These are phyloP conservation scores for Lactuca saligna DNA, from an alignment of 129 eudicot genomes.

Conservation along the genomic window DNA sequence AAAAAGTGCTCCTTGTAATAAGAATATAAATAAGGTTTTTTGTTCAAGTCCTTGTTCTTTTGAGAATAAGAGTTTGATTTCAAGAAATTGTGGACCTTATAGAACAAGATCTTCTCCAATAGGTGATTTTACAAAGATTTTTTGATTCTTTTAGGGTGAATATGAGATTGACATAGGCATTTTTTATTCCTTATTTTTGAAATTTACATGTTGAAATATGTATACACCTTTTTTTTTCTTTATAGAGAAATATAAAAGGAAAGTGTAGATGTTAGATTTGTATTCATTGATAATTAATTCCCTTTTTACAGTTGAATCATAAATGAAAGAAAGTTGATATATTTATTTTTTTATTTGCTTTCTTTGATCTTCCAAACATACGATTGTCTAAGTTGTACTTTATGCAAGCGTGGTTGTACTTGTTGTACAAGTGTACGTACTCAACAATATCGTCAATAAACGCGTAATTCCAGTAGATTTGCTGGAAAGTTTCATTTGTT, in stretches of 20 bases:
- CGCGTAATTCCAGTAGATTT: constrained; percentile 11
- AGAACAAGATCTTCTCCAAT: constrained; percentile 43
- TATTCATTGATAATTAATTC: constrained; percentile 31
- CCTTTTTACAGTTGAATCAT: constrained; percentile 33
- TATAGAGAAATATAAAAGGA: constrained; percentile 14
- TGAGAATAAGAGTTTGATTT: constrained; percentile 22
- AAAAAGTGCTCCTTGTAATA: constrained; percentile 49
- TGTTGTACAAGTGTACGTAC: neutral
- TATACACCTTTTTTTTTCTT: constrained; percentile 26
- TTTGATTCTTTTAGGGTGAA: constrained; percentile 48
- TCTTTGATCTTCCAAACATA: constrained; percentile 10
- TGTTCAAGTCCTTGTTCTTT: constrained; percentile 17
- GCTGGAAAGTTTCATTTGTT: constrained; percentile 5
- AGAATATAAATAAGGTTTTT: constrained; percentile 10
- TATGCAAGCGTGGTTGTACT: constrained; percentile 21
- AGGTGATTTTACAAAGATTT: constrained; percentile 25
- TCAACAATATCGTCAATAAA: constrained; percentile 18
- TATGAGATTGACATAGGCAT: constrained; percentile 48
- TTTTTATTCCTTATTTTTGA: constrained; percentile 37
- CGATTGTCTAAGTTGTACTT: neutral
- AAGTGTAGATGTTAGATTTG: constrained; percentile 29
- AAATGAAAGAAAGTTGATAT: constrained; percentile 19
- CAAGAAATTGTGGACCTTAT: constrained; percentile 28
- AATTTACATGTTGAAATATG: constrained; percentile 26
- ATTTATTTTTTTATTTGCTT: constrained; percentile 1